phyloP scores from a whole-genome alignment of 306 rosid genomes.

The Pachyrhizus erosus region DNA sequence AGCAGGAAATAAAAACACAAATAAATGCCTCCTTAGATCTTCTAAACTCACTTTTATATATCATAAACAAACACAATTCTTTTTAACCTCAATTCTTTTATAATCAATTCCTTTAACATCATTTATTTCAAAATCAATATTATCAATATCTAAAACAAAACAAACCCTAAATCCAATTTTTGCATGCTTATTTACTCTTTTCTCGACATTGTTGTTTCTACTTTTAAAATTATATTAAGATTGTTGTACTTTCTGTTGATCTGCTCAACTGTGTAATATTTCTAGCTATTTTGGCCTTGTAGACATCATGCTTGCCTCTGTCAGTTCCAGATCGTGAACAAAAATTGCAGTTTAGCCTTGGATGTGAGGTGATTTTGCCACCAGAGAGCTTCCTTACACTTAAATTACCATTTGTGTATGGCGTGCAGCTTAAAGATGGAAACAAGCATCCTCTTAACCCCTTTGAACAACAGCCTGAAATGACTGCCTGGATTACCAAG shows the following conservation, averaged over 20 bases:
- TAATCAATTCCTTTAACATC: too few species aligned
- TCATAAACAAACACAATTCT: background rate
- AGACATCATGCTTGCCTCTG: conserved; percentile 78
- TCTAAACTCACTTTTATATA: background rate
- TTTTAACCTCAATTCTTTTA: background rate
- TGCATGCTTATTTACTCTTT: conserved; percentile 20
- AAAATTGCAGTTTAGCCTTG: conserved; percentile 80
- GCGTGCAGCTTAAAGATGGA: conserved; percentile 80
- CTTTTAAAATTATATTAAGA: conserved; percentile 9
- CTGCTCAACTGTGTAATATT: conserved; percentile 10
- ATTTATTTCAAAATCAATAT: background rate
- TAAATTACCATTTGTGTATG: conserved; percentile 85
- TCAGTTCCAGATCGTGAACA: conserved; percentile 68
- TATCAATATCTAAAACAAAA: background rate
- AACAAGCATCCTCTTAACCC: conserved; percentile 68
- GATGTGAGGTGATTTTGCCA: conserved; percentile 80
- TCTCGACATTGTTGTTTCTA: conserved; percentile 10
- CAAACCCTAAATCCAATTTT: background rate
- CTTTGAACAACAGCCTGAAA: conserved; percentile 82
- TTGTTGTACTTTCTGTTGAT: conserved; percentile 29
- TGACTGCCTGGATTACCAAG: conserved; percentile 86
- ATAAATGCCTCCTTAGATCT: too few species aligned
- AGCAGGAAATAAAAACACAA: too few species aligned
- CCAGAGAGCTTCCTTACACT: conserved; percentile 92
- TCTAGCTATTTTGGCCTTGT: conserved; percentile 42